These are phyloP conservation scores for Candida khao-thaluensis DNA, from an alignment of 805 yeast species.

Conservation along the genomic window DNA sequence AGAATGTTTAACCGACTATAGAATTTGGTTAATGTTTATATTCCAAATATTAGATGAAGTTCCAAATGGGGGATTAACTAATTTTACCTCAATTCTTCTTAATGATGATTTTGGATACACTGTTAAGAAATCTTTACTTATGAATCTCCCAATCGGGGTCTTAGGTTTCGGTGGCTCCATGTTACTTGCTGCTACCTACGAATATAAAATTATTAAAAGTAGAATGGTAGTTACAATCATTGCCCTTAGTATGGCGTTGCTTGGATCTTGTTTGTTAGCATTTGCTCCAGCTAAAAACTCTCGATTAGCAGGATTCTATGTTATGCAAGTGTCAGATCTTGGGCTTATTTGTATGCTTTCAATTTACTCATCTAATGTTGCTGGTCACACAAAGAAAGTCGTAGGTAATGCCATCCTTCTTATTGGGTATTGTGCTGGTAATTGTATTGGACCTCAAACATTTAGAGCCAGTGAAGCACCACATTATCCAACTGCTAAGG, in stretches of 20 bases:
- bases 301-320: slow-evolving; percentile 26
- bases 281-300: slow-evolving; percentile 29
- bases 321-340: background rate
- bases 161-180: slow-evolving; percentile 20
- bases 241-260: slow-evolving; percentile 19
- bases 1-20: slow-evolving; percentile 33
- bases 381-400: slow-evolving; percentile 58
- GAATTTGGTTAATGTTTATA: slow-evolving; percentile 32
- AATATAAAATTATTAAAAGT: slow-evolving; percentile 14
- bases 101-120: slow-evolving; percentile 22
- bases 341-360: background rate
- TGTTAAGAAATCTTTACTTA: slow-evolving; percentile 24
- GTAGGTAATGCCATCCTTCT: slow-evolving; percentile 45
- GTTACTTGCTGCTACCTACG: slow-evolving; percentile 23
- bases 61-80: slow-evolving; percentile 35
- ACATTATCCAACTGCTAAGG: slow-evolving; percentile 39
- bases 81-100: slow-evolving; percentile 25
- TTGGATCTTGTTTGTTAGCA: slow-evolving; percentile 39
- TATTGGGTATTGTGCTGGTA: slow-evolving; percentile 53
- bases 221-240: slow-evolving; percentile 30
- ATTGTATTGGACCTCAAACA: slow-evolving; percentile 55
- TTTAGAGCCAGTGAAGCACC: slow-evolving; percentile 45
- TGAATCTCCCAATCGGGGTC: slow-evolving; percentile 40
- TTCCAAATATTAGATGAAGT: background rate
- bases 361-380: slow-evolving; percentile 44